Evolutionary conservation across 2,329 filamentous ascomycete genomes (phyloP), one percentile per base, ranked within the genome.

Genomic region (Fusarium goolgardi): DNA sequence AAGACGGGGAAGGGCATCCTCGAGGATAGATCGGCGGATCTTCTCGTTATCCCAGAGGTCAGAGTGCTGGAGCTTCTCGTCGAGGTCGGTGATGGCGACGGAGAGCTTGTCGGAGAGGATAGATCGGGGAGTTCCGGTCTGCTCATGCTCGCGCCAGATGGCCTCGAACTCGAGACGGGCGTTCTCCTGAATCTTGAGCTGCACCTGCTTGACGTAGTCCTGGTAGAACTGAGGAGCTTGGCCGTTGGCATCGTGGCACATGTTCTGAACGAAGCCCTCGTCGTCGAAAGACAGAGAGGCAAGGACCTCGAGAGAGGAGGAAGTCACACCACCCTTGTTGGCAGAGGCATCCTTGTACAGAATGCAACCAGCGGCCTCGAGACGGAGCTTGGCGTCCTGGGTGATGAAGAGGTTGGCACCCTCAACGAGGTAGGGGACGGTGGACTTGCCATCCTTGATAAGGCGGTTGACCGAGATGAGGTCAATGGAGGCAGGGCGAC

Each of bases 381-480:
- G 88, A 25, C 94, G 92, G 56, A 98, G 86, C 84, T 98, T 98
- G 73, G 95, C 95, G 75, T 99, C 96, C 80, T 99, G 96, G 1
- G 96, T 97, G 81, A 99, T 96, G 87, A 99, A 99, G 55, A 99
- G 85, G 79, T 98, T 99, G 80, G 96, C 96, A 54, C 96, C 96
- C 81, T 99, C 96, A 44, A 99, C 95, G 55, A 99, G 96, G 82
- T 96, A 99, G 1, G 95, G 94, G 63, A 99, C 91, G 13, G 86
- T 88, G 23, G 87, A 86, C 83, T 97, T 97, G 81, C 94, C 94
- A 66, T 97, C 89, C 77, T 91, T 89, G 80, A 99, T 98, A 66
- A 99, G 87, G 78, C 91, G 93, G 81, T 87, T 90, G 65, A 94
- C 95, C 10, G 91, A 93, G 57, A 92, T 91, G 60, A 98, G 88